Percentiles rank a stretch among this genome's conserved stretches.
Evolutionary conservation across 768 basidiomycete species (phyloP).

Genomic region (Mycena latifolia): DNA sequence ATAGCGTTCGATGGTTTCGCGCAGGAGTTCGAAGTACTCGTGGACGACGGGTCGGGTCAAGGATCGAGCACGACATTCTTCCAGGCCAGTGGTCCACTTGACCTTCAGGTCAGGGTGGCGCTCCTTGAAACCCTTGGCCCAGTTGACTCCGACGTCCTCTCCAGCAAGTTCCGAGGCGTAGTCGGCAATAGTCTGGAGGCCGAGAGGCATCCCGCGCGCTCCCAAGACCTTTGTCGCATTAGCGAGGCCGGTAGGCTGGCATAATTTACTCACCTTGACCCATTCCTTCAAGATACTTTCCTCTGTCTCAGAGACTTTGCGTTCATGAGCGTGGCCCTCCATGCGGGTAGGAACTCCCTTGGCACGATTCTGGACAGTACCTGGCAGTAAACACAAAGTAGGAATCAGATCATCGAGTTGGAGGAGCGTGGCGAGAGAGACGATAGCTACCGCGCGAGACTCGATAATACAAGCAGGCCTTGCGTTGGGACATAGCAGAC

Average conservation of each 20-base stretch:
- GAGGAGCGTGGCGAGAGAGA: too few relatives aligned
- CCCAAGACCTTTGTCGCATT: constrained; percentile 1
- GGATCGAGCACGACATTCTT: not conserved
- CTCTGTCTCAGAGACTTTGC: too few relatives aligned
- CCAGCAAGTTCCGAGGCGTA: constrained; percentile 6
- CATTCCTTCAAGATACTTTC: too few relatives aligned
- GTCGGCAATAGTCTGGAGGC: not conserved
- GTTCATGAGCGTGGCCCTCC: too few relatives aligned
- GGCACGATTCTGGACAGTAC: too few relatives aligned
- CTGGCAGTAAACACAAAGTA: too few relatives aligned
- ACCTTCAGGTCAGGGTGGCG: not conserved
- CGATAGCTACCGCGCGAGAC: not conserved
- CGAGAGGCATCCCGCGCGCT: not conserved
- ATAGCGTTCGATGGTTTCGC: constrained; percentile 37
- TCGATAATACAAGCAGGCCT: not conserved
- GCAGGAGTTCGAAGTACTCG: constrained; percentile 41
- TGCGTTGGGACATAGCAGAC: not conserved
- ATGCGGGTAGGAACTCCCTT: too few relatives aligned
- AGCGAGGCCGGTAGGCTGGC: too few relatives aligned
- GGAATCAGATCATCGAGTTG: too few relatives aligned
- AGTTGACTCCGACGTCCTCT: not conserved
- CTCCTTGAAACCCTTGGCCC: constrained; percentile 7
- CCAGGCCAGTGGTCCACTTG: too few relatives aligned
- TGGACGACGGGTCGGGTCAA: constrained; percentile 36
- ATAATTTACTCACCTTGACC: constrained; percentile 1